Evolutionary conservation across 2,329 filamentous ascomycete genomes (phyloP), one percentile per base, ranked within the genome.

Genomic region (Fusarium musae): DNA sequence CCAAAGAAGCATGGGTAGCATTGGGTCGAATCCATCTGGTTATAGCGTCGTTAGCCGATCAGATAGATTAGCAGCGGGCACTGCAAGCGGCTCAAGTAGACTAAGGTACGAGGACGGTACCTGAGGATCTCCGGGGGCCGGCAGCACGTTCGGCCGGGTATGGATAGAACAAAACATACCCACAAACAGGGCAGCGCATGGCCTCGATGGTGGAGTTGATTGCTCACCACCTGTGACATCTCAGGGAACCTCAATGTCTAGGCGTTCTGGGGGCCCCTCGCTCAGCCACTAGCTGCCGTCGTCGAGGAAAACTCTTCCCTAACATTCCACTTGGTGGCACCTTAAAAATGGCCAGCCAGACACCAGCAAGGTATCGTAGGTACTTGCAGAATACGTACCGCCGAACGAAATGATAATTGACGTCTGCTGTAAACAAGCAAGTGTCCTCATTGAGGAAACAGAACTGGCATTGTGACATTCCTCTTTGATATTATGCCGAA

Each of bases 301-400:
- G 42, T 40, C 69, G 64, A 44, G 63, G 75, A 78, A 78, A 78
- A 78, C 75, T 78, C 76, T 78, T 78, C 76, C 69, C 76, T 76
- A 78, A 77, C 76, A 77, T 78, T 78, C 76, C 76, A 78, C 76
- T 76, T 78, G 64, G 76, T 69, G 76, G 67, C 75, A 78, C 72
- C 66, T 74, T 66, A 74, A 77, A 70, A 63, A 49, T 70, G 50
- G 57, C 69, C 74, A 63, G 70, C 66, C 58, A 63, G 73, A 60
- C 72, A 76, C 75, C 76, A 78, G 75, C 73, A 77, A 71, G 72
- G 76, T 71, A 71, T 49, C 36, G 26, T 43, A 56, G 64, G 66
- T 69, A 69, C 56, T 49, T 69, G 43, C 42, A 28, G 23, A 47
- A 61, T 72, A 74, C 50, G 65, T 72, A 61, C 39, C 28, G 16